Conservation (phyloP, 495 filamentous ascomycete species). For the Neurospora cerealis region DNA sequence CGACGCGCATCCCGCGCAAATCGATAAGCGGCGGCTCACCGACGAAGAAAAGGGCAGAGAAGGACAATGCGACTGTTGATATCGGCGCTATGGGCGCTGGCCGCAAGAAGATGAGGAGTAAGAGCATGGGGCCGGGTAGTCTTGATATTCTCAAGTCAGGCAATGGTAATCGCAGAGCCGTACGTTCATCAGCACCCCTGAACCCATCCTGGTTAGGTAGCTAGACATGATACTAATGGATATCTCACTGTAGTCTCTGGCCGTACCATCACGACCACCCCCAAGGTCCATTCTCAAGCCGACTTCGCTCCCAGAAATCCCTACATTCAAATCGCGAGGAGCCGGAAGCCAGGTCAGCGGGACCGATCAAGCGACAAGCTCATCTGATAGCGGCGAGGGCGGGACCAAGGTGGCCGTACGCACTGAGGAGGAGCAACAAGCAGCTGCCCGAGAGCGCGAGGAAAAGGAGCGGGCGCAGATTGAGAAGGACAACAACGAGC, state of each 20-base stretch:
- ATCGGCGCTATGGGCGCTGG: constrained; percentile 33
- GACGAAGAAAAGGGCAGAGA: constrained; percentile 42
- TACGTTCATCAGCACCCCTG: constrained; percentile 26
- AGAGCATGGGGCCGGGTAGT: constrained; percentile 88
- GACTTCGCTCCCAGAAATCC: constrained; percentile 56
- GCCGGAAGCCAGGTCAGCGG: constrained; percentile 16
- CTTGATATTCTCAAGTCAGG: constrained; percentile 70
- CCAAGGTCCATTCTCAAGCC: constrained; percentile 78
- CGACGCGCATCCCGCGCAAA: constrained; percentile 59
- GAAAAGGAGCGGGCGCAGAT: constrained; percentile 56
- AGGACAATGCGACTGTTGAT: constrained; percentile 66
- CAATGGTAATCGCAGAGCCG: constrained; percentile 72
- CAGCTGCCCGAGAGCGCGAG: constrained; percentile 61
- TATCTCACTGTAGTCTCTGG: constrained; percentile 32
- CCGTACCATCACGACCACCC: constrained; percentile 31
- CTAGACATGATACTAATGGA: not conserved
- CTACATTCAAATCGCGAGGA: constrained; percentile 32
- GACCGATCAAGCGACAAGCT: constrained; percentile 39
- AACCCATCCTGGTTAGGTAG: not conserved
- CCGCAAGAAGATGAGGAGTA: constrained; percentile 77
- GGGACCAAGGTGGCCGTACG: constrained; percentile 42
- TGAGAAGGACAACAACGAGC: constrained; percentile 60
- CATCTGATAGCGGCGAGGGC: constrained; percentile 35
- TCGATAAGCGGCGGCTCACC: constrained; percentile 63
- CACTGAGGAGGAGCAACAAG: constrained; percentile 74